Conservation (phyloP, 257 asterid genomes). For the Asclepias syriaca region DNA sequence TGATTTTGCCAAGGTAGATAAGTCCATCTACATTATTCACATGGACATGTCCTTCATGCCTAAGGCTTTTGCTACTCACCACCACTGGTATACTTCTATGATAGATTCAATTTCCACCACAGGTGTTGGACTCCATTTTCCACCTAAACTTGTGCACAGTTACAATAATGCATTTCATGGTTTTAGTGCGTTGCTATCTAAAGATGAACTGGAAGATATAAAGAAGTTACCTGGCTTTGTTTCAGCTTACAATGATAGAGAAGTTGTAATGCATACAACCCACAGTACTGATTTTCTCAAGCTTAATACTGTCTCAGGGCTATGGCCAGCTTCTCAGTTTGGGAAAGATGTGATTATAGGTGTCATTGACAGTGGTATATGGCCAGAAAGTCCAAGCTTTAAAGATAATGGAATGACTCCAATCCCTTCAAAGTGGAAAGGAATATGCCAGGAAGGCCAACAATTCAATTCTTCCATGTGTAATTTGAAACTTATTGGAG, state of each 20-base stretch:
- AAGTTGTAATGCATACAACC: conserved; percentile 44
- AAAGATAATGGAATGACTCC: conserved; percentile 41
- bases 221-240: conserved; percentile 46
- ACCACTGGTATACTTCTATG: conserved; percentile 20
- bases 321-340: conserved; percentile 52
- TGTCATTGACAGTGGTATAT: conserved; percentile 44
- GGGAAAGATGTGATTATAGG: conserved; percentile 57
- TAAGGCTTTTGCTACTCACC: conserved; percentile 14
- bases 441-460: conserved; percentile 14
- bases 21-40: conserved; percentile 23
- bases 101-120: background rate
- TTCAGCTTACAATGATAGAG: conserved; percentile 36
- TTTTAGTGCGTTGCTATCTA: conserved; percentile 44
- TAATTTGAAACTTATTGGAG: conserved; percentile 46
- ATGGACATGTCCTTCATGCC: conserved; percentile 25
- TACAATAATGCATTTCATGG: conserved; percentile 56
- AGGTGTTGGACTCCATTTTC: background rate
- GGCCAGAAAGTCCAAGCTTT: conserved; percentile 67
- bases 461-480: conserved; percentile 47
- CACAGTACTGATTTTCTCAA: conserved; percentile 40
- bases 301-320: conserved; percentile 36
- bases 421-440: conserved; percentile 53
- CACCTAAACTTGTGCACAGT: conserved; percentile 33
- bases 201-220: conserved; percentile 32
- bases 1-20: conserved; percentile 1